Conservation (phyloP, 768 basidiomycete genomes). For the Mycena pura region DNA sequence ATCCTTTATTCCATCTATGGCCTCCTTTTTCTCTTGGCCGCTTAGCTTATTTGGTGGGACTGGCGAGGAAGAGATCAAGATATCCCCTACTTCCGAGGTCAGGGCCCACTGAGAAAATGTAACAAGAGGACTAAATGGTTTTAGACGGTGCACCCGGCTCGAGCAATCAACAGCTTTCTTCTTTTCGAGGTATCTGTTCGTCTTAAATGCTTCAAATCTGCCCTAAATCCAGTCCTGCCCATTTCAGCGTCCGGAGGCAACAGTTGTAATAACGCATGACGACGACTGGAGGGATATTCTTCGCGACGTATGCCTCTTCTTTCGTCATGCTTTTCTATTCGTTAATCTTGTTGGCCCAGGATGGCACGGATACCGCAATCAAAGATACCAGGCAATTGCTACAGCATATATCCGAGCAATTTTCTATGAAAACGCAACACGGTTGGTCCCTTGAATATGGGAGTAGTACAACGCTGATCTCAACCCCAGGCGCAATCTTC, state of each 20-base stretch:
- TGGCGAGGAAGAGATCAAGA: not conserved
- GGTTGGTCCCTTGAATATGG: too few relatives aligned
- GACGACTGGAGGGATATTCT: conserved; percentile 17
- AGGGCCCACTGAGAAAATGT: not conserved
- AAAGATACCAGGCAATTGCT: too few relatives aligned
- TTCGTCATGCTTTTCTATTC: not conserved
- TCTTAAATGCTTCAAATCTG: not conserved
- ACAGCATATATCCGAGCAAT: too few relatives aligned
- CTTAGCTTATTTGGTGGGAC: not conserved
- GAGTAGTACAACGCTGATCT: too few relatives aligned
- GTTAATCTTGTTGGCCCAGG: not conserved
- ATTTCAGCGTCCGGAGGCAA: conserved; percentile 1
- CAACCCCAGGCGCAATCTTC: too few relatives aligned
- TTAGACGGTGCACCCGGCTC: conserved; percentile 7
- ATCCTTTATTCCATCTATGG: not conserved
- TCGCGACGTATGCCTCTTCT: not conserved
- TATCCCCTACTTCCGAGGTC: not conserved
- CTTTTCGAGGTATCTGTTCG: not conserved
- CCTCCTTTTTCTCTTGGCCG: not conserved
- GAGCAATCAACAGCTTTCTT: conserved; percentile 1
- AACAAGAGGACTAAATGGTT: not conserved
- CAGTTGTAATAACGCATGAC: conserved; percentile 10
- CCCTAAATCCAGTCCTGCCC: not conserved
- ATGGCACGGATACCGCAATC: too few relatives aligned
- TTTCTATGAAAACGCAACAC: too few relatives aligned